Evolutionary conservation across 768 basidiomycete genomes (phyloP).

Genomic region (Trametes cingulata): DNA sequence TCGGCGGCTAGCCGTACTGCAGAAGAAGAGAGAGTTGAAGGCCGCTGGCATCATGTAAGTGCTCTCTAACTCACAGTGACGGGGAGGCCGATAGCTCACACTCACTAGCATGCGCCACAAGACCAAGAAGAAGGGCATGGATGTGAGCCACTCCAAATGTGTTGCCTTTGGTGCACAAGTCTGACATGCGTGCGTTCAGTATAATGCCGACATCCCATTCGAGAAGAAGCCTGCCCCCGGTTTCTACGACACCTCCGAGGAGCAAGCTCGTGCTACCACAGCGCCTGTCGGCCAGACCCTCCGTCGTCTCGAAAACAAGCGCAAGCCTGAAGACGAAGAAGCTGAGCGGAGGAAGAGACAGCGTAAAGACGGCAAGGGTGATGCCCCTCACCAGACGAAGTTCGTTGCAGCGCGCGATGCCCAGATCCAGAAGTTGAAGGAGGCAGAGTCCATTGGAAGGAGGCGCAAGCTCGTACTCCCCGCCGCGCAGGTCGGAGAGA

Average conservation of each 20-base stretch:
- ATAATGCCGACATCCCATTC: constrained; percentile 98
- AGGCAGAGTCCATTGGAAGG: constrained; percentile 93
- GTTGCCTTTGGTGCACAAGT: not conserved
- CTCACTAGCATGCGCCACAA: constrained; percentile 80
- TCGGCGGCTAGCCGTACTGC: constrained; percentile 86
- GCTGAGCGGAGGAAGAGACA: constrained; percentile 90
- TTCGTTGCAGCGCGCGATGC: constrained; percentile 97
- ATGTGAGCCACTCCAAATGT: constrained; percentile 71
- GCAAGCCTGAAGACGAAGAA: constrained; percentile 92
- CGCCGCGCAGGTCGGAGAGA: constrained; percentile 88
- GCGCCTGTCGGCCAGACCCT: constrained; percentile 91
- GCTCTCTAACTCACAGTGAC: not conserved
- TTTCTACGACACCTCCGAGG: constrained; percentile 96
- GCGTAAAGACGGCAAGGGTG: constrained; percentile 63
- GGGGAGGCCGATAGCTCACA: not conserved
- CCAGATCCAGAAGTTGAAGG: constrained; percentile 96
- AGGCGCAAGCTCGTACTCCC: constrained; percentile 84
- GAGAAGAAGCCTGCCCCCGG: constrained; percentile 95
- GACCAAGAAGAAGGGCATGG: constrained; percentile 97
- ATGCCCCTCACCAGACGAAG: constrained; percentile 76
- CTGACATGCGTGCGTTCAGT: constrained; percentile 48
- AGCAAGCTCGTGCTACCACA: constrained; percentile 81
- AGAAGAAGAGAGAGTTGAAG: constrained; percentile 97
- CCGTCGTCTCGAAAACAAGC: constrained; percentile 92
- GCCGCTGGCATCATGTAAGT: constrained; percentile 90